phyloP scores from a whole-genome alignment of 2,329 filamentous ascomycete species.

The Tympanopsis confertula region DNA sequence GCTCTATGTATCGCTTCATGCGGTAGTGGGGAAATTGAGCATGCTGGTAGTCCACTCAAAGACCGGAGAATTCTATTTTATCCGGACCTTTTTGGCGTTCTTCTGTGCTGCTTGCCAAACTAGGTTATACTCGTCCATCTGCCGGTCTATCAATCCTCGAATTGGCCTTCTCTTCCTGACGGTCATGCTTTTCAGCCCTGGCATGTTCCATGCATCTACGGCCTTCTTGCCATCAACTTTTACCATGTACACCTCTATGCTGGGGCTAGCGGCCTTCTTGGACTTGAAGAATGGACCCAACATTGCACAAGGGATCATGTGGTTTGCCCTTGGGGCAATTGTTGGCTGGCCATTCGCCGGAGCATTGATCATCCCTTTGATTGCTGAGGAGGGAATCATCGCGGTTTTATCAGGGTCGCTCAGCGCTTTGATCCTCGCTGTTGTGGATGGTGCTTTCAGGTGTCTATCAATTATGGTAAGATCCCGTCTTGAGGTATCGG shows the following conservation, averaged over 20 bases:
- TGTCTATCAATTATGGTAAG: slow-evolving; percentile 60
- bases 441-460: slow-evolving; percentile 56
- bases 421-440: slow-evolving; percentile 44
- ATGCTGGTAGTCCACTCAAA: slow-evolving; percentile 48
- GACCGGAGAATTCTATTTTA: slow-evolving; percentile 71
- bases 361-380: slow-evolving; percentile 68
- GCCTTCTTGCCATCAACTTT: slow-evolving; percentile 89
- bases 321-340: slow-evolving; percentile 76
- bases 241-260: slow-evolving; percentile 85
- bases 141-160: slow-evolving; percentile 64
- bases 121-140: slow-evolving; percentile 67
- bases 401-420: slow-evolving; percentile 44
- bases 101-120: slow-evolving; percentile 74
- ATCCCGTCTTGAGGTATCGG: too few relatives aligned
- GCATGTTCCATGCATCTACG: slow-evolving; percentile 84
- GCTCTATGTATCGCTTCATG: slow-evolving; percentile 77
- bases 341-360: slow-evolving; percentile 92
- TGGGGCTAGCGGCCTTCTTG: slow-evolving; percentile 81
- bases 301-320: slow-evolving; percentile 75
- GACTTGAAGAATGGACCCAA: slow-evolving; percentile 72
- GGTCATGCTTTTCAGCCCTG: slow-evolving; percentile 67
- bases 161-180: slow-evolving; percentile 78
- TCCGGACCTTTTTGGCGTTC: slow-evolving; percentile 65
- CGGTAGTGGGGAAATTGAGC: slow-evolving; percentile 55
- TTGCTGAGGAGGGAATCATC: slow-evolving; percentile 63